Conservation (phyloP, 495 filamentous ascomycete genomes). For the Lophiotrema nucula region DNA sequence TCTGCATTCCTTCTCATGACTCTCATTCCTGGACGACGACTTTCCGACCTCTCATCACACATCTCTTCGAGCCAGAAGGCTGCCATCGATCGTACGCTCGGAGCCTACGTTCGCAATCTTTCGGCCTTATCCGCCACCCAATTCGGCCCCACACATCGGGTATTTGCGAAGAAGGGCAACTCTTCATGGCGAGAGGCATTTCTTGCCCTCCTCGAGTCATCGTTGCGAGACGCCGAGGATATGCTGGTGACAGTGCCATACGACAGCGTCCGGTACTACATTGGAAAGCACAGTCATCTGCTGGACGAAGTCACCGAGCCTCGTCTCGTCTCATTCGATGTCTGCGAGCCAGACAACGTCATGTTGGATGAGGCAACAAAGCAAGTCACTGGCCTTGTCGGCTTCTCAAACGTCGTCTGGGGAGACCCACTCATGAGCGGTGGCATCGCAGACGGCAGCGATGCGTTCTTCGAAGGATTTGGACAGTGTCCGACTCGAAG, state of each 20-base stretch:
- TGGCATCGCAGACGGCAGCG: conserved; percentile 48
- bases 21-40: conserved; percentile 48
- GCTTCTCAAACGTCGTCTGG: conserved; percentile 57
- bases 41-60: conserved; percentile 44
- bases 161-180: conserved; percentile 50
- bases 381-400: conserved; percentile 39
- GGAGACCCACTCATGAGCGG: conserved; percentile 58
- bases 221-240: conserved; percentile 69
- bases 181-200: conserved; percentile 63
- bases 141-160: conserved; percentile 54
- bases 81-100: conserved; percentile 48
- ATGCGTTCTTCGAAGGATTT: conserved; percentile 49
- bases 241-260: conserved; percentile 67
- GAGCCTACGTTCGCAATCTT: conserved; percentile 39
- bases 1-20: conserved; percentile 52
- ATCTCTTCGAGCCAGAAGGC: conserved; percentile 44
- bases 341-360: conserved; percentile 57
- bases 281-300: conserved; percentile 46
- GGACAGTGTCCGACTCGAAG: conserved; percentile 37
- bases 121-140: conserved; percentile 29
- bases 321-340: conserved; percentile 57
- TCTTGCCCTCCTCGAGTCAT: conserved; percentile 56
- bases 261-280: conserved; percentile 56
- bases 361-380: conserved; percentile 54
- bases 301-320: conserved; percentile 59